Evolutionary conservation across 768 basidiomycete genomes (phyloP).

Genomic region (Rubroboletus pulcherrimus): DNA sequence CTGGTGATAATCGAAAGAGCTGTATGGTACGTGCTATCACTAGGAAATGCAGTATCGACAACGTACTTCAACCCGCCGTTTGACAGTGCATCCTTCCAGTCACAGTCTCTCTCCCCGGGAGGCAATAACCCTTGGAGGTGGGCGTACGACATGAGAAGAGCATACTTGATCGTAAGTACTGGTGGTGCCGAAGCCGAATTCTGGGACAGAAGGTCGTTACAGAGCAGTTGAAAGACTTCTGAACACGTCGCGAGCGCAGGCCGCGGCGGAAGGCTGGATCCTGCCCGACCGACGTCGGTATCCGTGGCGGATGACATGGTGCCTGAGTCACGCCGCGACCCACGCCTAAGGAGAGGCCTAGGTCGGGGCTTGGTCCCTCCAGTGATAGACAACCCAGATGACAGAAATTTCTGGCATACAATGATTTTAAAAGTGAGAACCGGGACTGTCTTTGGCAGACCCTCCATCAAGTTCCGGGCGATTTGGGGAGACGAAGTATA

Average conservation of each 20-base stretch:
- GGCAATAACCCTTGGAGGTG: conserved; percentile 31
- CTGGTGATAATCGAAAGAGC: conserved; percentile 19
- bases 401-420: conserved; percentile 40
- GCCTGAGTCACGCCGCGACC: conserved; percentile 10
- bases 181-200: conserved; percentile 3
- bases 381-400: conserved; percentile 17
- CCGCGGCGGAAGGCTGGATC: conserved; percentile 24
- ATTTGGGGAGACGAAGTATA: conserved; percentile 28
- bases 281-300: conserved; percentile 13
- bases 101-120: conserved; percentile 28
- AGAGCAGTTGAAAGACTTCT: conserved; percentile 29
- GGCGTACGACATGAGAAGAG: conserved; percentile 38
- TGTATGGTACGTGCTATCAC: conserved; percentile 24
- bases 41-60: conserved; percentile 28
- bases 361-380: conserved; percentile 27
- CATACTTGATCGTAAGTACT: conserved; percentile 33
- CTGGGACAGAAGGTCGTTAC: conserved; percentile 10
- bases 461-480: conserved; percentile 35
- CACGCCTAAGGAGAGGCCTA: conserved; percentile 32
- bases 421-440: conserved; percentile 40
- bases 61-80: conserved; percentile 23
- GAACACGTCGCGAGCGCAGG: conserved; percentile 19
- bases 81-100: conserved; percentile 32
- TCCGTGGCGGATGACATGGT: conserved; percentile 3
- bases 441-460: conserved; percentile 34